Conservation (phyloP, 495 filamentous ascomycete species). For the Rostrohypoxylon terebratum region DNA sequence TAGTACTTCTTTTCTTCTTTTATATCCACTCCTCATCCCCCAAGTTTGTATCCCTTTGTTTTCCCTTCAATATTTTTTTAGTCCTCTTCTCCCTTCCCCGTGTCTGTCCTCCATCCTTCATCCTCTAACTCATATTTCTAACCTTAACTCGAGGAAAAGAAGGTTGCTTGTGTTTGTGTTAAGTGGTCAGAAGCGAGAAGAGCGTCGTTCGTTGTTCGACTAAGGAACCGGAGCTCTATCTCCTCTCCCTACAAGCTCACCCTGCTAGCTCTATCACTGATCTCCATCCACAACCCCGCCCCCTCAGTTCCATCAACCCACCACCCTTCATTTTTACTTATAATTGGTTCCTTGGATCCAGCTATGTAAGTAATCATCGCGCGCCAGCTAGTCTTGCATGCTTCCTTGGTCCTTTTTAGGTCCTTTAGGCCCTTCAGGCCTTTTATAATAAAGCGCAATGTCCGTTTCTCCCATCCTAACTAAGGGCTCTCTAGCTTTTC, state of each 20-base stretch:
- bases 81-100: no score
- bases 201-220: constrained; percentile 37
- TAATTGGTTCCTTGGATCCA: constrained; percentile 16
- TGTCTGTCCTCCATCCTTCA: background rate
- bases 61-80: background rate
- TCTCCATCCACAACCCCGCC: constrained; percentile 39
- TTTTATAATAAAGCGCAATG: constrained; percentile 14
- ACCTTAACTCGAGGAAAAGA: constrained; percentile 17
- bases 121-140: background rate
- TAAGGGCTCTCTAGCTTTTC: constrained; percentile 14
- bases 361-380: constrained; percentile 34
- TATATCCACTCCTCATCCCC: constrained; percentile 22
- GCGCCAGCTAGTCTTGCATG: constrained; percentile 20
- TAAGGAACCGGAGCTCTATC: constrained; percentile 36
- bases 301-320: constrained; percentile 40
- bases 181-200: background rate
- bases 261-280: constrained; percentile 30
- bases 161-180: constrained; percentile 16
- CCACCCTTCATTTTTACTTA: constrained; percentile 24
- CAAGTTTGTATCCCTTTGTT: constrained; percentile 36
- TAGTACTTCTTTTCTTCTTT: no score
- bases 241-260: constrained; percentile 23
- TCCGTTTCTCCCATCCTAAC: constrained; percentile 16
- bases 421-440: background rate
- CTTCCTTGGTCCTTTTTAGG: background rate